Evolutionary conservation across 306 rosid genomes (phyloP), one percentile per base, ranked within the genome.

Genomic region (Fagus sylvatica): DNA sequence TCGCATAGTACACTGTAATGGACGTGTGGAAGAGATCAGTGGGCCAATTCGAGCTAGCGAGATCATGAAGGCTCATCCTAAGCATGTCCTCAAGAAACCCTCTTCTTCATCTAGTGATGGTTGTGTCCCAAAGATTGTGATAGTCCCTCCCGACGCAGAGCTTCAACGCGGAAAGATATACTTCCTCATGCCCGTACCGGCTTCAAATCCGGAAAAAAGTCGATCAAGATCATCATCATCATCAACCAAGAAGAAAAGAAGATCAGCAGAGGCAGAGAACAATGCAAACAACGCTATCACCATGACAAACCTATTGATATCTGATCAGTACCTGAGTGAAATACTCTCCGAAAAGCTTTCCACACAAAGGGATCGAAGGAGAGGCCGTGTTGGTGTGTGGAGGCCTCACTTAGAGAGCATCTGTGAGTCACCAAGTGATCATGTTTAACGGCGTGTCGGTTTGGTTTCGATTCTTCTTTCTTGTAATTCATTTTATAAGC

Each of bases 141-240:
- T 95, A n/a, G 92, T 95, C 42, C 97, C 97, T 0, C 98, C 98
- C 2, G 98, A 95, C 11, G 98, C 98, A 0, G 88, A 89, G 37
- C 98, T 95, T 57, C 91, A 89, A 34, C 97, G 98, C 0, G 98
- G 98, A 16, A 95, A 92, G 91, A 95, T 95, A 87, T 95, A 95
- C 97, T 95, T 95, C 82, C 98, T 95, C 72, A 95, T 91, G 90
- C 98, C 97, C 0, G 74, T 84, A 12, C 94, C 51, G 28, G 28
- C 96, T 4, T 71, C 88, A 0, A 15, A 68, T 0, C 84, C 87
- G 0, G 86, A 78, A 8, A 86, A 91, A 16, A 46, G 76, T 51
- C 72, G 48, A 32, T 55, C 76, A 0, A 66, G 77, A 46, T 46
- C 51, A 46, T 46, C 51, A 43, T 43, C 49, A 32, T 84, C 90